Base-by-base conservation (phyloP, 148 eudicot genomes). In the Linanthus parryae region DNA sequence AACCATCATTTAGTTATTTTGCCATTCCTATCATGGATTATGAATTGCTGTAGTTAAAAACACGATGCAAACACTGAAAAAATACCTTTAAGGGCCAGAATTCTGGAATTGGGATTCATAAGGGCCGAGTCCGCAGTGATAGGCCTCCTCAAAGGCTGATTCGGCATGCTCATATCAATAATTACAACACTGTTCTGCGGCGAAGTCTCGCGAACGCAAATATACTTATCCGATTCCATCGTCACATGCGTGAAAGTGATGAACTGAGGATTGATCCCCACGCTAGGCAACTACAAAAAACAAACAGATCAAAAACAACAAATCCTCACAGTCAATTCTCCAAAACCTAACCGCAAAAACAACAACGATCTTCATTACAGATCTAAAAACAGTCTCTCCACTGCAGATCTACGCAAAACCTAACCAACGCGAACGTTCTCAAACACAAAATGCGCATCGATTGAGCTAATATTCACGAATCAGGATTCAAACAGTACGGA, bases 181-280 rank as follows among this genome's bases (percentile, higher is more conserved):
- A 86, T 91, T 14, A 91, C 98, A 40, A 91, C 94, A 69, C 96
- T 87, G 53, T 91, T 91, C 57, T 91, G 98, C 17, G 98, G 98
- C 9, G 96, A 61, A 0, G 98, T 91, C 72, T 91, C 98, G 22
- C 98, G 77, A 31, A 91, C 94, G 64, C 98, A 87, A 59, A 91
- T 84, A 53, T 77, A 92, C 81, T 84, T 92, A 47, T 92, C 99
- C 2, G 99, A 92, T 80, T 92, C 99, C 99, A 92, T 92, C 3
- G 96, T 92, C 28, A 92, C 99, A 72, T 92, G 88, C 12, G 95
- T 92, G 33, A 92, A 92, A 6, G 99, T 88, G 22, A 92, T 88
- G 62, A 92, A 92, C 65, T 92, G 99, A 13, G 75, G 80, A 67
- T 77, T 92, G 62, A 92, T 82, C 70, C 99, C 99, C 39, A 94